A percentile compares a stretch with the other conserved stretches of the same genome.
phyloP scores from a whole-genome alignment of 441 rosid species.

The Adansonia rubrostipa region DNA sequence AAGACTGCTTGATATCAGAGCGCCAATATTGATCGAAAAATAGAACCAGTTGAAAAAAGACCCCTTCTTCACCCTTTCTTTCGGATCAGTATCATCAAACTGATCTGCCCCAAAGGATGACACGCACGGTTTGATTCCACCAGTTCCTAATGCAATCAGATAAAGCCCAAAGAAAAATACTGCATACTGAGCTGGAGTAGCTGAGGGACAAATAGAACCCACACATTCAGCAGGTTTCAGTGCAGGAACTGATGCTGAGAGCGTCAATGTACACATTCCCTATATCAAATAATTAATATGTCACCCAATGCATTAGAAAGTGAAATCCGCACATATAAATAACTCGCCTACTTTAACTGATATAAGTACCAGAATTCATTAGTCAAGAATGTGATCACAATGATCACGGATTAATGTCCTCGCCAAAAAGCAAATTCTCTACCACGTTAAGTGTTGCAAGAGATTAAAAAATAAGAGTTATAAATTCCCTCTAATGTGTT shows the following conservation, averaged over 20 bases:
- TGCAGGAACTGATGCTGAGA: slow-evolving; percentile 79
- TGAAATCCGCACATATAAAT: background rate
- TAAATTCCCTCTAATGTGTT: background rate
- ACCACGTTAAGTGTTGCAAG: background rate
- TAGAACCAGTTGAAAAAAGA: slow-evolving; percentile 91
- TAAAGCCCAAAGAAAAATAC: slow-evolving; percentile 81
- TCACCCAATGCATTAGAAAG: slow-evolving; percentile 25
- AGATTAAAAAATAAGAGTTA: background rate
- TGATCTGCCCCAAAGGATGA: slow-evolving; percentile 90
- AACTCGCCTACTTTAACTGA: background rate
- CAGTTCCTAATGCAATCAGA: slow-evolving; percentile 81
- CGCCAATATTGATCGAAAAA: slow-evolving; percentile 82
- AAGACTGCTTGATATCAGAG: slow-evolving; percentile 71
- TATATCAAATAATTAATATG: slow-evolving; percentile 32
- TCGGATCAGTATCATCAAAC: slow-evolving; percentile 79
- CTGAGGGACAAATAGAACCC: slow-evolving; percentile 64
- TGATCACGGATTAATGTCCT: background rate
- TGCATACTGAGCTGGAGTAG: slow-evolving; percentile 62
- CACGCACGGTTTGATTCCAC: slow-evolving; percentile 95
- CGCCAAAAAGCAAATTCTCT: background rate
- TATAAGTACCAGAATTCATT: background rate
- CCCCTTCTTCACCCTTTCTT: slow-evolving; percentile 73
- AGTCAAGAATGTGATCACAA: background rate
- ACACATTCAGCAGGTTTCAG: slow-evolving; percentile 66
- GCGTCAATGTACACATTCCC: slow-evolving; percentile 88